These are phyloP conservation scores for Paramecium sonneborni DNA, from an alignment of 73 alveolate genomes.

Conservation along the genomic window DNA sequence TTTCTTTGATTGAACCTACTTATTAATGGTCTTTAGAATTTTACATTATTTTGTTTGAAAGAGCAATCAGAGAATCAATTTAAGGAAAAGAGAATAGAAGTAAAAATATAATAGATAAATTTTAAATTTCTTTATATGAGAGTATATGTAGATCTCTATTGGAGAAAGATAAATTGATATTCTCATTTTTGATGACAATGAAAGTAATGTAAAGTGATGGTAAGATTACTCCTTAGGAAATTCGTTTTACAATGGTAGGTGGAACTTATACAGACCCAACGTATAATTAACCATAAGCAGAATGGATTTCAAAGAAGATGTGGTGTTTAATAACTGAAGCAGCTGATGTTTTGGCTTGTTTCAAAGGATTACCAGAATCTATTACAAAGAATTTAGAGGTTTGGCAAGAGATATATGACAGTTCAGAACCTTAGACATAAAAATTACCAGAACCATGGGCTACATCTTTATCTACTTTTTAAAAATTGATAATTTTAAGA, in stretches of 20 bases:
- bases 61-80: slow-evolving; percentile 72
- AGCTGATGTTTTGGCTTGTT: slow-evolving; percentile 79
- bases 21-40: slow-evolving; percentile 85
- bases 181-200: slow-evolving; percentile 88
- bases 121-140: slow-evolving; percentile 73
- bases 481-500: slow-evolving; percentile 87
- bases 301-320: slow-evolving; percentile 91
- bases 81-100: slow-evolving; percentile 68
- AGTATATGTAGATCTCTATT: slow-evolving; percentile 93
- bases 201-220: slow-evolving; percentile 83
- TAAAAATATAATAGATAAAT: slow-evolving; percentile 79
- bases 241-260: slow-evolving; percentile 95
- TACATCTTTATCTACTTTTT: slow-evolving; percentile 76
- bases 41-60: slow-evolving; percentile 67
- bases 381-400: slow-evolving; percentile 82
- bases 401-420: slow-evolving; percentile 92
- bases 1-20: slow-evolving; percentile 85
- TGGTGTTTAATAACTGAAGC: slow-evolving; percentile 93
- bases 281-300: slow-evolving; percentile 83
- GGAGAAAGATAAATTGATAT: slow-evolving; percentile 92
- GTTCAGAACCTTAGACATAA: slow-evolving; percentile 84
- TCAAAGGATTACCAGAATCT: slow-evolving; percentile 88
- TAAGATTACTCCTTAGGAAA: slow-evolving; percentile 71
- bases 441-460: slow-evolving; percentile 93
- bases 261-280: slow-evolving; percentile 91